Base-by-base conservation (phyloP, 78 protist genomes). In the Mantamonas sphyraenae region DNA sequence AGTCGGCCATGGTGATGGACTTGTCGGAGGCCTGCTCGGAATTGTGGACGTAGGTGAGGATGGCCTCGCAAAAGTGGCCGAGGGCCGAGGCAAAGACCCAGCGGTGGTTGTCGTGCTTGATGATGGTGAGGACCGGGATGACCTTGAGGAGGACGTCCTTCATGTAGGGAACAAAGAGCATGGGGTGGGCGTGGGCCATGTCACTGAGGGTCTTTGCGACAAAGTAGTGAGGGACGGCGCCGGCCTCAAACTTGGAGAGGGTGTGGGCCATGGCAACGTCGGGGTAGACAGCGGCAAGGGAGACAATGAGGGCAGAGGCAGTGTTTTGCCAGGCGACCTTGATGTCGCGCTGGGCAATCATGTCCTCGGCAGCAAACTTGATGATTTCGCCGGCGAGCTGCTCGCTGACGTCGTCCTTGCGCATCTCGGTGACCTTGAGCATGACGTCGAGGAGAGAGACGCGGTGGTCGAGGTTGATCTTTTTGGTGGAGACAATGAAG, bases 21-120 rank as follows among this genome's bases (percentile, higher is more conserved):
- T 73, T 72, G 51, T 83, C 82, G 24, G 59, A 20, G 22, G 59
- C 81, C 22, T 60, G 58, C 17, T 84, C 85, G 53, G 57, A 60
- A 47, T 85, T 77, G 34, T 80, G 79, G 38, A 72, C 71, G 60
- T 79, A 85, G 22, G 31, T 9, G 0, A 53, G 76, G 31, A 81
- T 77, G n/a, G 80, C 83, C 59, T 85, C 90, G 34, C 82, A 64
- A 45, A 85, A 76, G 35, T 81, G 77, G 26, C 83, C 79, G 12
- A 81, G 31, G 26, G 82, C 76, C 59, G 86, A 47, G 5, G 89
- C 89, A 37, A 85, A 81, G 43, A 81, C 90, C 90, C 90, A 85
- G 42, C 69, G 73, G 39, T 76, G 50, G 60, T 85, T 85, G 71
- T 85, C 86, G 45, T 81, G 90, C 43, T 77, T 81, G 45, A 85